Base-by-base conservation (phyloP, 192 early-diverging fungal genomes). In the Entophlyctis helioformis region DNA sequence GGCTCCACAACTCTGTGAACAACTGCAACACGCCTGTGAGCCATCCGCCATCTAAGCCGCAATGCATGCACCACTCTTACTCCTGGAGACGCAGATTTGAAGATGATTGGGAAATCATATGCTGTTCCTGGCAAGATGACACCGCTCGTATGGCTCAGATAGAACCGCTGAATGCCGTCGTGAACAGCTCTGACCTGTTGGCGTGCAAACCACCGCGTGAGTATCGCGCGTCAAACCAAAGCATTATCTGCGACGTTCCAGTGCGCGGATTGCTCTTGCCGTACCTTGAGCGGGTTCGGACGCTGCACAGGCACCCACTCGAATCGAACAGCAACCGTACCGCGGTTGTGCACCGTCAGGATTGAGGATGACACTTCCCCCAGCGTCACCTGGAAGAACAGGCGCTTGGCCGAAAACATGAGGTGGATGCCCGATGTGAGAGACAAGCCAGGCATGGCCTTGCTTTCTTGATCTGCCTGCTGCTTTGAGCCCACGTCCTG, bases 21-120 rank as follows among this genome's bases (percentile, higher is more conserved):
- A 65, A 49, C 63, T 60, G 39, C 42, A 31, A 32, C 16, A 46
- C 11, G 22, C 4, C 0, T 42, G 28, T 11, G 3, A 42, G 9
- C 16, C 15, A 38, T 21, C 4, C 37, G 20, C 4, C 37, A 5
- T 4, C 8, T 21, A 36, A 44, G 19, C 15, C 34, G 19, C 8
- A 3, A 23, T 5, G 24, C 15, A 15, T 20, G 3, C 7, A 12
- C 6, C 16, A 51, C 46, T 32, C 39, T n/a, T n/a, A 74, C 54
- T 28, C 72, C 72, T 12, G 66, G 57, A 31, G 36, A 47, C 1
- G 40, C 46, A 9, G 50, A 51, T 50, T 68, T 74, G 50, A 74
- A 74, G 24, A 68, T 51, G 25, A 74, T 62, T 22, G 48, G 50
- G 44, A 70, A 66, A 53, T 74, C 72, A 42, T 62, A 74, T 2